Conservation (phyloP, 148 eudicot genomes). For the Fagopyrum esculentum region DNA sequence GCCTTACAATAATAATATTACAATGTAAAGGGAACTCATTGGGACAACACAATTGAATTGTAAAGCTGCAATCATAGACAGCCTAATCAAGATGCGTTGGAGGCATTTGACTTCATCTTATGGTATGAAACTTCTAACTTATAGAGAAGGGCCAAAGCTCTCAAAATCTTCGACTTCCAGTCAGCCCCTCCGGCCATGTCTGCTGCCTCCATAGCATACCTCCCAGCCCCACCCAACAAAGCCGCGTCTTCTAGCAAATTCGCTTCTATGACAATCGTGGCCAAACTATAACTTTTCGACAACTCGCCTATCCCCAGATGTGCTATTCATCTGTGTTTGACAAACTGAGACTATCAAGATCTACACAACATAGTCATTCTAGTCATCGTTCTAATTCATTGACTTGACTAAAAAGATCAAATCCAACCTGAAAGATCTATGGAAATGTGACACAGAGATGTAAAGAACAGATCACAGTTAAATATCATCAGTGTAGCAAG, state of each 20-base stretch:
- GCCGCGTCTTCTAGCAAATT: too few relatives aligned
- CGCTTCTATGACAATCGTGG: too few relatives aligned
- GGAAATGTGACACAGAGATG: neutral
- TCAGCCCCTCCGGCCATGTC: too few relatives aligned
- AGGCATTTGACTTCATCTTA: neutral
- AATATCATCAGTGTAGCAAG: neutral
- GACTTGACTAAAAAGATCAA: neutral
- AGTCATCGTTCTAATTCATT: neutral
- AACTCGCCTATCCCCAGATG: too few relatives aligned
- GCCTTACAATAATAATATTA: neutral
- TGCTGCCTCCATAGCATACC: too few relatives aligned
- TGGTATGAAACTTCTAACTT: too few relatives aligned
- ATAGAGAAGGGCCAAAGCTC: too few relatives aligned
- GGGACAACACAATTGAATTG: slow-evolving; percentile 7
- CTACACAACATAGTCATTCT: neutral
- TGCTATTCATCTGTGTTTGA: neutral
- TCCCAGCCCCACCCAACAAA: too few relatives aligned
- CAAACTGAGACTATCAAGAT: neutral
- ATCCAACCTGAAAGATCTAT: neutral
- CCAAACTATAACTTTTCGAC: too few relatives aligned
- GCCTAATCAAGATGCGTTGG: neutral
- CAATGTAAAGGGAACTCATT: neutral
- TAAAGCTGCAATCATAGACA: slow-evolving; percentile 10
- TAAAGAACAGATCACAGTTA: neutral
- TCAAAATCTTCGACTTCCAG: neutral